phyloP scores from a whole-genome alignment of 306 rosid genomes.

The Citrullus amarus region DNA sequence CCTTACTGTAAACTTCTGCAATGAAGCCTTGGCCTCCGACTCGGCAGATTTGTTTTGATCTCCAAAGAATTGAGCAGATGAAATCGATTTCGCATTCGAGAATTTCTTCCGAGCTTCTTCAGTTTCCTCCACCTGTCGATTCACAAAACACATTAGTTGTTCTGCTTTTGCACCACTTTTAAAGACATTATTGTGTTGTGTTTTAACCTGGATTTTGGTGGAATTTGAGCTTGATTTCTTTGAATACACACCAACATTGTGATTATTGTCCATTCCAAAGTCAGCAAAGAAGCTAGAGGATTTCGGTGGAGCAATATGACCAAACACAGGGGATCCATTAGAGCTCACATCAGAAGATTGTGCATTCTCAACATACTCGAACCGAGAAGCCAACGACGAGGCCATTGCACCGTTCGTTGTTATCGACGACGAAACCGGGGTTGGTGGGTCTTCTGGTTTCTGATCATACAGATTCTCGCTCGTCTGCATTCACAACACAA shows the following conservation, averaged over 20 bases:
- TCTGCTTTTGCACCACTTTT: background rate
- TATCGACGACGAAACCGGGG: slow-evolving; percentile 31
- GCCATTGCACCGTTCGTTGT: slow-evolving; percentile 25
- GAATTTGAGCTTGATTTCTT: slow-evolving; percentile 43
- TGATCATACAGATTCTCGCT: slow-evolving; percentile 81
- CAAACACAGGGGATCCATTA: slow-evolving; percentile 32
- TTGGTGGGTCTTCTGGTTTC: slow-evolving; percentile 76
- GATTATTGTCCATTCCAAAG: slow-evolving; percentile 63
- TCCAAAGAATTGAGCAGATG: slow-evolving; percentile 86
- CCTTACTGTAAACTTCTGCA: slow-evolving; percentile 78
- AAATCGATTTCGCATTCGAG: slow-evolving; percentile 85
- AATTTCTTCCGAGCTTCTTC: slow-evolving; percentile 92
- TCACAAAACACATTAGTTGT: background rate
- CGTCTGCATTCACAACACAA: slow-evolving; percentile 36
- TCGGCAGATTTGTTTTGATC: slow-evolving; percentile 59
- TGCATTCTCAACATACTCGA: slow-evolving; percentile 80
- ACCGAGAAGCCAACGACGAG: slow-evolving; percentile 55
- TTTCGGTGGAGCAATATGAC: slow-evolving; percentile 76
- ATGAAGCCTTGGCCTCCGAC: slow-evolving; percentile 45
- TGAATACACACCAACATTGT: slow-evolving; percentile 10
- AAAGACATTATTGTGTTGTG: background rate
- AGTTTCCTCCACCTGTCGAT: slow-evolving; percentile 48
- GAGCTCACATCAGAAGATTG: slow-evolving; percentile 56
- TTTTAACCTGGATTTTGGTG: background rate
- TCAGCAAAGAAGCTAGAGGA: slow-evolving; percentile 87